These are phyloP conservation scores for Colletotrichum coccodes DNA, from an alignment of 2,329 filamentous ascomycete genomes.

Conservation along the genomic window DNA sequence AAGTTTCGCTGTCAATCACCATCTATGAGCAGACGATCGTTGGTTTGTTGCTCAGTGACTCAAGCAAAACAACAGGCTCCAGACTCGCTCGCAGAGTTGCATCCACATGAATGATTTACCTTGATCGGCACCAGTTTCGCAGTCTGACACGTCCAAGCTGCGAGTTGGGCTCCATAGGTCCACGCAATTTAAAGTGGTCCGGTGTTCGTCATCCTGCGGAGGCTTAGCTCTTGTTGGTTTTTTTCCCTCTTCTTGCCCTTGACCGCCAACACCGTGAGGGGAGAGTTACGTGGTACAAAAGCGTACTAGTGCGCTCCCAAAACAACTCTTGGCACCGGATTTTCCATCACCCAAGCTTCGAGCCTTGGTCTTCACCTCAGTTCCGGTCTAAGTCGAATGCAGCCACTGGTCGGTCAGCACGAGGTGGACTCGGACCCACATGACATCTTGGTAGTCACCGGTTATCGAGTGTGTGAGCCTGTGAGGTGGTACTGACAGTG, in stretches of 20 bases:
- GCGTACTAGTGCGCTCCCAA: not conserved
- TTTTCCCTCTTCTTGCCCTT: not conserved
- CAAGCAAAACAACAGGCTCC: not conserved
- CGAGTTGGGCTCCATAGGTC: conserved; percentile 17
- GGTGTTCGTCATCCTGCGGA: conserved; percentile 32
- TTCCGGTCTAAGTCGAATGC: not conserved
- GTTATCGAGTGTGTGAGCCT: conserved; percentile 16
- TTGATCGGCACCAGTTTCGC: conserved; percentile 21
- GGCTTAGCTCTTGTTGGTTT: conserved; percentile 29
- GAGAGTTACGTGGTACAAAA: not conserved
- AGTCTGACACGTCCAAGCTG: conserved; percentile 27
- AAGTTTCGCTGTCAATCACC: conserved; percentile 3
- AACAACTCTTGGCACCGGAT: conserved; percentile 5
- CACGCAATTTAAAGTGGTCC: conserved; percentile 27
- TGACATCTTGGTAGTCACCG: conserved; percentile 12
- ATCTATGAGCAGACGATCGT: conserved; percentile 8
- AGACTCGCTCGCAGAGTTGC: not conserved
- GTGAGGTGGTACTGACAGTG: conserved; percentile 21
- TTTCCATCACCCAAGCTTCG: conserved; percentile 19
- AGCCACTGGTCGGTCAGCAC: not conserved
- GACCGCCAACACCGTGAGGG: not conserved
- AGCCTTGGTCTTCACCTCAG: not conserved
- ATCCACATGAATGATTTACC: conserved; percentile 18
- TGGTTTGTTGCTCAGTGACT: conserved; percentile 14
- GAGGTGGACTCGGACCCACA: conserved; percentile 8